Evolutionary conservation across 2,329 filamentous ascomycete genomes (phyloP).

Genomic region (Pseudogymnoascus sp.): DNA sequence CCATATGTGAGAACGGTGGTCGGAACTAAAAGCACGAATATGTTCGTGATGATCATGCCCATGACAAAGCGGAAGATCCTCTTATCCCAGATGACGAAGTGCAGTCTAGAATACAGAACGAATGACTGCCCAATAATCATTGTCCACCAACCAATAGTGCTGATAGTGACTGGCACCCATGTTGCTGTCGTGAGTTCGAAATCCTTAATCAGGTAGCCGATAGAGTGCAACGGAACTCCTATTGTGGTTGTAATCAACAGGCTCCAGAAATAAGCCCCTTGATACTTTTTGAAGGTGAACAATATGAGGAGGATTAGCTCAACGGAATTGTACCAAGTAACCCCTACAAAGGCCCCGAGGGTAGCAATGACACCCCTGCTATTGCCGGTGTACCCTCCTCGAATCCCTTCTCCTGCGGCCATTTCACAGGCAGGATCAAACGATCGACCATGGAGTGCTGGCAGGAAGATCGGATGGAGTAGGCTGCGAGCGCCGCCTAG

Average conservation of each 20-base stretch:
- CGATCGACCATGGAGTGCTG: not conserved
- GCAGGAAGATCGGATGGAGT: not conserved
- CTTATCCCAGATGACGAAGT: constrained; percentile 41
- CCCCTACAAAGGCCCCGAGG: constrained; percentile 24
- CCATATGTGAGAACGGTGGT: constrained; percentile 42
- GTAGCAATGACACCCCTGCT: not conserved
- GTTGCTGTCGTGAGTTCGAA: constrained; percentile 31
- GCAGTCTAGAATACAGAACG: constrained; percentile 47
- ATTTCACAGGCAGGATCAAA: not conserved
- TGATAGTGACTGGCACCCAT: constrained; percentile 32
- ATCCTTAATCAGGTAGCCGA: constrained; percentile 40
- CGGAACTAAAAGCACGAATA: constrained; percentile 39
- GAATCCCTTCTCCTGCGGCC: not conserved
- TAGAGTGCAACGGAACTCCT: constrained; percentile 31
- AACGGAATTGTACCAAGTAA: constrained; percentile 30
- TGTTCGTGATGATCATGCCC: constrained; percentile 43
- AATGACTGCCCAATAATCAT: constrained; percentile 49
- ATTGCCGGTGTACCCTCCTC: not conserved
- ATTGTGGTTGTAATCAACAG: constrained; percentile 27
- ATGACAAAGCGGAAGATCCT: constrained; percentile 37
- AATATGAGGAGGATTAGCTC: constrained; percentile 31
- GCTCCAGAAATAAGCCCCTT: constrained; percentile 34
- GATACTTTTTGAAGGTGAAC: constrained; percentile 29
- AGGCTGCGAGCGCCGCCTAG: not conserved
- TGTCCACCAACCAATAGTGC: constrained; percentile 38